Conservation (phyloP, 305 asterid species). For the Ilex paraguariensis region DNA sequence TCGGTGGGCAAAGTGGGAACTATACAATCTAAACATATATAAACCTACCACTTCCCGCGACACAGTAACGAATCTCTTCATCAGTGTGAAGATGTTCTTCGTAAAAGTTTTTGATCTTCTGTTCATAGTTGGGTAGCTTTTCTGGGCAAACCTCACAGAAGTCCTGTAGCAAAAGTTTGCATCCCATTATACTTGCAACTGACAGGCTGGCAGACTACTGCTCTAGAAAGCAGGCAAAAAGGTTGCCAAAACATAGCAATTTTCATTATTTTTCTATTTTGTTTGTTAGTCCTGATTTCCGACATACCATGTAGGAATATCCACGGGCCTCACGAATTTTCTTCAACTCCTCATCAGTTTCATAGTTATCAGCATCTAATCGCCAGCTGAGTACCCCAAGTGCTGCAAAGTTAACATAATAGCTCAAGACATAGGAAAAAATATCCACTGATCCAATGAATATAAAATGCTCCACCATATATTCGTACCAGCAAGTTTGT, state of each 20-base stretch:
- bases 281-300: neutral
- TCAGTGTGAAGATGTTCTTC: constrained; percentile 94
- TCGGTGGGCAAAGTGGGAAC: no score
- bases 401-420: constrained; percentile 31
- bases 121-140: constrained; percentile 72
- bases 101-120: constrained; percentile 60
- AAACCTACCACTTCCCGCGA: constrained; percentile 80
- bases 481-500: constrained; percentile 71
- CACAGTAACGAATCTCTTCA: constrained; percentile 91
- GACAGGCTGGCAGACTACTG: no score
- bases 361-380: constrained; percentile 81
- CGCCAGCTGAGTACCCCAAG: constrained; percentile 93
- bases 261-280: no score
- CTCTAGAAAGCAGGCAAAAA: no score
- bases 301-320: constrained; percentile 68
- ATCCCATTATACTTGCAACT: neutral
- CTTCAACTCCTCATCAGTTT: constrained; percentile 78
- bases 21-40: neutral
- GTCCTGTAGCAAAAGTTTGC: constrained; percentile 43
- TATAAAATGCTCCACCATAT: neutral
- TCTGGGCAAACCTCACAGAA: constrained; percentile 85
- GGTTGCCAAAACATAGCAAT: no score
- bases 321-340: constrained; percentile 83
- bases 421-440: neutral
- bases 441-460: neutral